A percentile compares a stretch with the other conserved stretches of the same genome.
Evolutionary conservation across 2,329 filamentous ascomycete species (phyloP).

Genomic region (Fusarium sp.): DNA sequence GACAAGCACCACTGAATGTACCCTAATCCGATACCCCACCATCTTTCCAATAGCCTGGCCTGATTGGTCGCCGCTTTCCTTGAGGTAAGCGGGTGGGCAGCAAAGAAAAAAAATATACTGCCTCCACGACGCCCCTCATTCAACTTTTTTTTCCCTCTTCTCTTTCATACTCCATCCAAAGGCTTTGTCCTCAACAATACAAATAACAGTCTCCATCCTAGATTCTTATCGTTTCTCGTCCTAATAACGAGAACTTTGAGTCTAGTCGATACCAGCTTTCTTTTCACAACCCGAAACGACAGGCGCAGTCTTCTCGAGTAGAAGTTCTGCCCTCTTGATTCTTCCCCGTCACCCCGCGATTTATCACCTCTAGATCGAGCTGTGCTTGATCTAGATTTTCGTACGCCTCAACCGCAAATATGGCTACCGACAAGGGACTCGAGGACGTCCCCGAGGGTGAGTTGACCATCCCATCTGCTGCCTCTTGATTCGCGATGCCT

Average conservation of each 20-base stretch:
- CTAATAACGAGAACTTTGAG: constrained; percentile 57
- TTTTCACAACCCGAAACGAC: constrained; percentile 38
- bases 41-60: constrained; percentile 7
- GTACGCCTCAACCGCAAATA: constrained; percentile 77
- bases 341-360: constrained; percentile 50
- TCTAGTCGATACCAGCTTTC: constrained; percentile 54
- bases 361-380: constrained; percentile 73
- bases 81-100: constrained; percentile 46
- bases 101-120: constrained; percentile 51
- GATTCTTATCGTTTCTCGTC: constrained; percentile 54
- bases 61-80: constrained; percentile 40
- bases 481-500: constrained; percentile 9
- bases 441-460: constrained; percentile 96
- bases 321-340: constrained; percentile 52
- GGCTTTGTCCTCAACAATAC: constrained; percentile 35
- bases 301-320: constrained; percentile 48
- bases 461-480: constrained; percentile 51
- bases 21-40: constrained; percentile 43
- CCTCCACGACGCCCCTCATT: constrained; percentile 51
- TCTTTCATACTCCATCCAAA: constrained; percentile 45
- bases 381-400: constrained; percentile 77
- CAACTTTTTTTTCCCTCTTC: constrained; percentile 51
- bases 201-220: constrained; percentile 52
- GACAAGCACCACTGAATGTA: constrained; percentile 33
- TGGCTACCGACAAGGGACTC: constrained; percentile 98